phyloP scores from a whole-genome alignment of 495 filamentous ascomycete genomes.

The Aspergillus nidulans region DNA sequence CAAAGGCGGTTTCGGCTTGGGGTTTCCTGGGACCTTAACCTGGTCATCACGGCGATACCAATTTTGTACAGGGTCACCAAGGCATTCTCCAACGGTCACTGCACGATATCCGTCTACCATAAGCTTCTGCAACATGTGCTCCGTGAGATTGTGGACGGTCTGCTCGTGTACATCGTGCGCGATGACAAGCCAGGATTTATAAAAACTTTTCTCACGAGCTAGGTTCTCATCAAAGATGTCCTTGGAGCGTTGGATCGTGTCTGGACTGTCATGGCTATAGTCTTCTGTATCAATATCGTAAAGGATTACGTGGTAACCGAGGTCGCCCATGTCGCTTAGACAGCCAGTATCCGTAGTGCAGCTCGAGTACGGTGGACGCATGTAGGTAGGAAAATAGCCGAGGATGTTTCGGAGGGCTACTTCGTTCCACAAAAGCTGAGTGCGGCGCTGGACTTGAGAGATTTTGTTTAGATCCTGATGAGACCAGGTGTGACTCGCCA shows the following conservation, averaged over 20 bases:
- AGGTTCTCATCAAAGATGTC: constrained; percentile 63
- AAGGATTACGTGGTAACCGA: constrained; percentile 73
- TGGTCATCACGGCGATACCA: constrained; percentile 58
- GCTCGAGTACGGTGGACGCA: constrained; percentile 77
- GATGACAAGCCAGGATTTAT: constrained; percentile 60
- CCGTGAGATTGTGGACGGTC: constrained; percentile 70
- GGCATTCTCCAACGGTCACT: constrained; percentile 74
- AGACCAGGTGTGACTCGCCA: constrained; percentile 83
- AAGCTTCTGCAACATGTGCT: constrained; percentile 63
- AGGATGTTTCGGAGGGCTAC: constrained; percentile 75
- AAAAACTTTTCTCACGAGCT: constrained; percentile 29
- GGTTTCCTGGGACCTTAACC: constrained; percentile 20
- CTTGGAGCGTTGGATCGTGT: constrained; percentile 64
- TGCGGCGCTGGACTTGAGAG: constrained; percentile 49
- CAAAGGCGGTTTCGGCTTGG: constrained; percentile 29
- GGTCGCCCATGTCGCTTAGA: constrained; percentile 51
- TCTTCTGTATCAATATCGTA: constrained; percentile 80
- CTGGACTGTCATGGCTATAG: constrained; percentile 59
- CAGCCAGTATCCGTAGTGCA: constrained; percentile 57
- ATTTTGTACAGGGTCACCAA: constrained; percentile 62
- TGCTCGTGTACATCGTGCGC: constrained; percentile 77
- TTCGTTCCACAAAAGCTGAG: constrained; percentile 75
- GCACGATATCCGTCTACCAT: constrained; percentile 53
- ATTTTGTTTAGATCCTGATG: constrained; percentile 66
- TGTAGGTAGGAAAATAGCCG: constrained; percentile 79